Evolutionary conservation across 148 eudicot genomes (phyloP).

Genomic region (Silene conica): DNA sequence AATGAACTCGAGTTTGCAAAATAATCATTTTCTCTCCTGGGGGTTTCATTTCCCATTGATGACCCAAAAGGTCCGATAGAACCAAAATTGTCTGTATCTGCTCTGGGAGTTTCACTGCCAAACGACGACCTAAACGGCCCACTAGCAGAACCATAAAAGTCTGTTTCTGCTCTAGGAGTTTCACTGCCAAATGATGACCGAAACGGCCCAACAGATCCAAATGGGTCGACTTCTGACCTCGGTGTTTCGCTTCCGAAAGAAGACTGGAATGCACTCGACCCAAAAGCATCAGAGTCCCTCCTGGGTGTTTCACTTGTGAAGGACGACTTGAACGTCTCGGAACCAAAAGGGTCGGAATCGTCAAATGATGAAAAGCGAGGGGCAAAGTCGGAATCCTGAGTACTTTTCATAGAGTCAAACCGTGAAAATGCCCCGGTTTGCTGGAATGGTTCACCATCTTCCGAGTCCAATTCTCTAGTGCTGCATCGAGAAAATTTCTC

Average conservation of each 20-base stretch:
- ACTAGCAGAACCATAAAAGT: conserved; percentile 30
- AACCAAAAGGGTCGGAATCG: conserved; percentile 41
- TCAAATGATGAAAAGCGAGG: conserved; percentile 40
- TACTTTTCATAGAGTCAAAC: conserved; percentile 73
- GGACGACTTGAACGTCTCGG: conserved; percentile 34
- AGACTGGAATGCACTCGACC: conserved; percentile 55
- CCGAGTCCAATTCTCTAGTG: conserved; percentile 43
- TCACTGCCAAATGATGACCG: conserved; percentile 28
- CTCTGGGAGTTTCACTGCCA: conserved; percentile 36
- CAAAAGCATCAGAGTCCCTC: conserved; percentile 58
- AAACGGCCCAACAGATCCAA: conserved; percentile 32
- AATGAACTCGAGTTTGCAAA: conserved; percentile 28
- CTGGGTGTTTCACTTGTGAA: conserved; percentile 34
- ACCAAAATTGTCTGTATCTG: conserved; percentile 37
- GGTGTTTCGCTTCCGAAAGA: conserved; percentile 52
- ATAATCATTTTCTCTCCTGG: conserved; percentile 36
- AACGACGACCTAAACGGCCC: conserved; percentile 33
- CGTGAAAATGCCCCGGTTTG: conserved; percentile 57
- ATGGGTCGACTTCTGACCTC: conserved; percentile 35
- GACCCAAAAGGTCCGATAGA: conserved; percentile 35
- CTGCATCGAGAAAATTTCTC: conserved; percentile 61
- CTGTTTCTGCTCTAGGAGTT: conserved; percentile 36
- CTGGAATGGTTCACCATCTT: conserved; percentile 36
- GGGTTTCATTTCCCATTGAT: conserved; percentile 29
- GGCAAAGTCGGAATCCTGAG: conserved; percentile 50